phyloP scores from a whole-genome alignment of 2,329 filamentous ascomycete species.

The Colletotrichum australisinense region DNA sequence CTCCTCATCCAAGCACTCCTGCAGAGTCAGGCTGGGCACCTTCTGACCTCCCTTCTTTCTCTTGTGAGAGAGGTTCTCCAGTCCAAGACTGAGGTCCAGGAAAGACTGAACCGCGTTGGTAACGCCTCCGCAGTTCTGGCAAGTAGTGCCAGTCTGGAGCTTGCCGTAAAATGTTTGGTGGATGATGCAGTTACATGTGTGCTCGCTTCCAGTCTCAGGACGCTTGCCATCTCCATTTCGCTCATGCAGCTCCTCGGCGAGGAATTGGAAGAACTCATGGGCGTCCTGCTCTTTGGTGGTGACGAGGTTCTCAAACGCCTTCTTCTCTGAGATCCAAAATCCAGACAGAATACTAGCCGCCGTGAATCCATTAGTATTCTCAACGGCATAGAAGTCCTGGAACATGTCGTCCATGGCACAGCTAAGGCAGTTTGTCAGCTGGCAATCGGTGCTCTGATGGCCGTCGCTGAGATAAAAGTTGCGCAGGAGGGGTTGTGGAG shows the following conservation, averaged over 20 bases:
- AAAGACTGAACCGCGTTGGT: conserved; percentile 90
- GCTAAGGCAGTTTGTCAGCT: conserved; percentile 70
- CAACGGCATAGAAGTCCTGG: conserved; percentile 76
- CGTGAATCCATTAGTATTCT: conserved; percentile 89
- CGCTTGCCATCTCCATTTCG: conserved; percentile 79
- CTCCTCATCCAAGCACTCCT: conserved; percentile 83
- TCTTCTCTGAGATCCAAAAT: conserved; percentile 88
- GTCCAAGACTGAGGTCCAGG: conserved; percentile 87
- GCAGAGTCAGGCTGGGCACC: conserved; percentile 65
- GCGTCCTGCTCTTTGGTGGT: conserved; percentile 97
- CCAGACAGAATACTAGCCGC: conserved; percentile 89
- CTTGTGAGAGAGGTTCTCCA: conserved; percentile 81
- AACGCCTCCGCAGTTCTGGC: conserved; percentile 85
- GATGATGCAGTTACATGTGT: conserved; percentile 87
- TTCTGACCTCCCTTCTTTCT: conserved; percentile 65
- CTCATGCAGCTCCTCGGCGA: conserved; percentile 90
- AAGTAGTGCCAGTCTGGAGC: conserved; percentile 89
- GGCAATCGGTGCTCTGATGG: conserved; percentile 82
- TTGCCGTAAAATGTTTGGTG: conserved; percentile 96
- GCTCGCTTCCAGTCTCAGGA: conserved; percentile 68
- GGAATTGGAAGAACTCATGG: conserved; percentile 96
- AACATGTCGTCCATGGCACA: conserved; percentile 81
- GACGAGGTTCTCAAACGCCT: conserved; percentile 78
- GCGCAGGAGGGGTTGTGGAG: conserved; percentile 90
- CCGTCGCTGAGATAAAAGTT: conserved; percentile 94